Evolutionary conservation across 306 rosid species (phyloP), one percentile per base, ranked within the genome.

Genomic region (Dryas alaskensis): DNA sequence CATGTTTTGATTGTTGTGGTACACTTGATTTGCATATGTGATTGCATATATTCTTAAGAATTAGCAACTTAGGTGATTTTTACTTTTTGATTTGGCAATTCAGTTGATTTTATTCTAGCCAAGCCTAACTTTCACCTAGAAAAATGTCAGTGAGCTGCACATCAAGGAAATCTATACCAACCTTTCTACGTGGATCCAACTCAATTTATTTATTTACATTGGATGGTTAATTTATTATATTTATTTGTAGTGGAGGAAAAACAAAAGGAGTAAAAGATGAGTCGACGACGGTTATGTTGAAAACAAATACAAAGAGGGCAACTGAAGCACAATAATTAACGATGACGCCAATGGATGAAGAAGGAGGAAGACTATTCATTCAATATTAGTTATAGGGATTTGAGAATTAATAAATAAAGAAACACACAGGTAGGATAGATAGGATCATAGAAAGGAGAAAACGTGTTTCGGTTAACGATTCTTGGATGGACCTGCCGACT

Each of bases 391-490:
- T 39, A 7, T 62, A 17, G 27, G 13, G 27, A 63, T 42, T 63
- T 11, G 49, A 51, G 13, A 72, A 27, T 13, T 47, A 12, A 60
- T 5, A 27, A 57, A 60, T 11, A 60, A 62, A 40, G 14, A 39
- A 9, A 62, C 16, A 19, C 8, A 31, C 11, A 10, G 70, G 44
- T 8, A 13, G 67, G 60, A n/a, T 0, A 37, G 27, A n/a, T 44
- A 51, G 43, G 39, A 31, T 17, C 50, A 2, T 13, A 27, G 48
- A 10, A 63, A 31, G 49, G 16, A 39, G 82, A 66, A 76, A 81
- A 76, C 84, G 86, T 80, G 88, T 73, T 59, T 73, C 57, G 55
- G 84, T 73, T 68, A 76, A 64, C 75, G 76, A 84, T 63, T 81
- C 70, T 79, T 72, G 75, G 83, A 63, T 70, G 73, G 70, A 80